phyloP scores from a whole-genome alignment of 2,329 filamentous ascomycete species.

The Diaporthe humulicola region DNA sequence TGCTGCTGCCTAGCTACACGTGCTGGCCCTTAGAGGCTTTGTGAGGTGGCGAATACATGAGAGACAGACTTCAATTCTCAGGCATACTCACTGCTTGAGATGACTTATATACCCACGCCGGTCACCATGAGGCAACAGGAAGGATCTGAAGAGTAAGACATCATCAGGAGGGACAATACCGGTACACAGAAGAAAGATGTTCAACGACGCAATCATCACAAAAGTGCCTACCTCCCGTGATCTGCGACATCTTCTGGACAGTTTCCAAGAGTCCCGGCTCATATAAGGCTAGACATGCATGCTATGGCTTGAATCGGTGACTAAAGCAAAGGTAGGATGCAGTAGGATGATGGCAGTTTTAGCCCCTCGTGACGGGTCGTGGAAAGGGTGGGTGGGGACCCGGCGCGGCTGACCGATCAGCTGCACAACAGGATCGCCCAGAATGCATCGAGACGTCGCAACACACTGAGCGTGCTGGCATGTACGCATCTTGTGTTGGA shows the following conservation, averaged over 20 bases:
- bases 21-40: neutral
- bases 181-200: neutral
- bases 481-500: neutral
- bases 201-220: neutral
- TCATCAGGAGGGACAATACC: neutral
- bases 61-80: neutral
- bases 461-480: neutral
- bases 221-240: neutral
- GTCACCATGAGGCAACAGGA: neutral
- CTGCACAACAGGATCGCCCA: conserved; percentile 13
- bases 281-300: conserved; percentile 15
- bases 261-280: neutral
- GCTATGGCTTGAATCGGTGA: neutral
- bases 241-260: conserved; percentile 5
- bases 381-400: conserved; percentile 7
- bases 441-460: neutral
- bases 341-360: conserved; percentile 32
- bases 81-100: neutral
- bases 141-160: neutral
- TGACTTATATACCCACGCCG: neutral
- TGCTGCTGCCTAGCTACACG: neutral
- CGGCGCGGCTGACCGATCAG: conserved; percentile 10
- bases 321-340: conserved; percentile 3
- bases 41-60: neutral
- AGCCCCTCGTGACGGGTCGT: conserved; percentile 29